A percentile compares a stretch with the other conserved stretches of the same genome.
These are phyloP conservation scores for Wallacemonas collosoma DNA, from an alignment of 208 protist species.

Conservation along the genomic window DNA sequence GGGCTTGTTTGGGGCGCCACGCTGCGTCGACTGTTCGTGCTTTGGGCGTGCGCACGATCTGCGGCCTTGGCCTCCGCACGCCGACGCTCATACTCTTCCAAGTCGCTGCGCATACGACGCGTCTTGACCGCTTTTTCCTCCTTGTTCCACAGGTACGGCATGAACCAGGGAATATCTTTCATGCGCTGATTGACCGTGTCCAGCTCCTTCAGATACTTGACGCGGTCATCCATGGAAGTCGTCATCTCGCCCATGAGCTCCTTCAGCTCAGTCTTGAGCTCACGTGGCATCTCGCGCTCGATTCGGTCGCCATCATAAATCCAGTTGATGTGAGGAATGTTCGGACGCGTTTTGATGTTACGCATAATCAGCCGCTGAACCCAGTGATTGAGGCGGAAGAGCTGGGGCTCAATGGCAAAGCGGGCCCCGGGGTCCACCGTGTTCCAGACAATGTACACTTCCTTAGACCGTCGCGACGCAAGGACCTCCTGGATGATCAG, in stretches of 20 bases:
- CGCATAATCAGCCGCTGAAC: constrained; percentile 81
- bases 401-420: constrained; percentile 84
- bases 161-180: constrained; percentile 92
- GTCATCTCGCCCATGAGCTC: constrained; percentile 67
- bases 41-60: constrained; percentile 19
- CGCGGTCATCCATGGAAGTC: constrained; percentile 75
- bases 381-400: constrained; percentile 88
- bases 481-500: constrained; percentile 89
- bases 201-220: constrained; percentile 90
- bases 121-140: constrained; percentile 80
- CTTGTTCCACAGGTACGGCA: constrained; percentile 93
- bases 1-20: constrained; percentile 67
- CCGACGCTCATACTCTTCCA: constrained; percentile 72
- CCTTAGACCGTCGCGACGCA: constrained; percentile 79
- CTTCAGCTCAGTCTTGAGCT: constrained; percentile 69
- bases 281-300: constrained; percentile 78
- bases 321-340: constrained; percentile 86
- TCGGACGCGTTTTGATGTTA: constrained; percentile 76
- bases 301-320: constrained; percentile 85
- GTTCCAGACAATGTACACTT: constrained; percentile 92
- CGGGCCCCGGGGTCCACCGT: constrained; percentile 86
- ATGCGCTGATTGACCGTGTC: constrained; percentile 91
- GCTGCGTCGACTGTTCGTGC: constrained; percentile 38
- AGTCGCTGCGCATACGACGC: constrained; percentile 71
- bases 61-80: constrained; percentile 33